Conservation (phyloP, 1,284 basidiomycete genomes). For the Gomphus sp. region DNA sequence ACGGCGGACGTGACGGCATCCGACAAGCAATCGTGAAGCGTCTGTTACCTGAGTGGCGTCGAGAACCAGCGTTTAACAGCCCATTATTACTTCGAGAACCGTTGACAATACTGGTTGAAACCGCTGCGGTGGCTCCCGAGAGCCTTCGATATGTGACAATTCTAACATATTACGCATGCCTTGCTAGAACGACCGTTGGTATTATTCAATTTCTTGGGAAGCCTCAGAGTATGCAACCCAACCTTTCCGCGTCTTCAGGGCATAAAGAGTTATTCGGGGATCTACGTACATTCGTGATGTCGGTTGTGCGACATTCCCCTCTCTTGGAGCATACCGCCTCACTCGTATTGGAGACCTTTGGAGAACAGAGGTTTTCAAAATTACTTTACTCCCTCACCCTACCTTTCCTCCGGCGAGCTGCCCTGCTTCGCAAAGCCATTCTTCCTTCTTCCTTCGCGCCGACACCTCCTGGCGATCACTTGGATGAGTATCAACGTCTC, state of each 20-base stretch:
- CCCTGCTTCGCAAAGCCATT: conserved; percentile 77
- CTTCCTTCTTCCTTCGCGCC: conserved; percentile 50
- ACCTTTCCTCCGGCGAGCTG: conserved; percentile 87
- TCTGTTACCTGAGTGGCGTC: conserved; percentile 83
- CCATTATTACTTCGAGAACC: conserved; percentile 83
- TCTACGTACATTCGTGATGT: conserved; percentile 78
- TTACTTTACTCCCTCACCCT: conserved; percentile 85
- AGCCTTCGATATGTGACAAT: conserved; percentile 79
- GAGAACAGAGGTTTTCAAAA: conserved; percentile 76
- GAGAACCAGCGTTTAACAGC: conserved; percentile 65
- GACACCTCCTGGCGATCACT: conserved; percentile 32
- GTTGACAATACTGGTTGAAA: conserved; percentile 79
- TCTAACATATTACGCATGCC: conserved; percentile 81
- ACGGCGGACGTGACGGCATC: conserved; percentile 63
- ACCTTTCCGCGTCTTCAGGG: conserved; percentile 33
- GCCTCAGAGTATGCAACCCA: conserved; percentile 36
- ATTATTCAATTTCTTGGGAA: conserved; percentile 73
- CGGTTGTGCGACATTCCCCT: conserved; percentile 69
- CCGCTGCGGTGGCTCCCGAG: conserved; percentile 81
- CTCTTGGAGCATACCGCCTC: conserved; percentile 74
- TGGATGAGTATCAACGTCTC: conserved; percentile 73
- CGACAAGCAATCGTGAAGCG: conserved; percentile 84
- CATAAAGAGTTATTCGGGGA: conserved; percentile 68
- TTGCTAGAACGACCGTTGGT: conserved; percentile 78
- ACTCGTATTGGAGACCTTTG: conserved; percentile 66